Conservation (phyloP, 2,329 filamentous ascomycete genomes). For the Ascochyta fabae region DNA sequence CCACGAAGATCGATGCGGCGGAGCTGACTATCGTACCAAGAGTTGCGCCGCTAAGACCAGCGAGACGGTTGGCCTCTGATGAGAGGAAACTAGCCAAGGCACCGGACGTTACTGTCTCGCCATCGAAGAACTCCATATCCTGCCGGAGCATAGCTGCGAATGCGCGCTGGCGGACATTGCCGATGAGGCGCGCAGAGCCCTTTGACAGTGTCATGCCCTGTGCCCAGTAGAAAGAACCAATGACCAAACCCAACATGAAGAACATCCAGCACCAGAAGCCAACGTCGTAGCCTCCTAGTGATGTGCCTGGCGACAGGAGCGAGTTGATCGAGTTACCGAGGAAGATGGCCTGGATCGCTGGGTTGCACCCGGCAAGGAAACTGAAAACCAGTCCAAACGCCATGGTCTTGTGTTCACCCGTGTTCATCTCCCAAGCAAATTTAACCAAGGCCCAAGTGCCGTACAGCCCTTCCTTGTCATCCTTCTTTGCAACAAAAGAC, state of each 20-base stretch:
- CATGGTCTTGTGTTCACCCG: constrained; percentile 47
- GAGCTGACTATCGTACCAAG: constrained; percentile 87
- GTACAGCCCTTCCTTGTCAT: constrained; percentile 37
- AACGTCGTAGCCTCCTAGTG: constrained; percentile 70
- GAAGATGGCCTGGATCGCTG: constrained; percentile 66
- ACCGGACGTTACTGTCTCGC: constrained; percentile 87
- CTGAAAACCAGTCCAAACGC: constrained; percentile 51
- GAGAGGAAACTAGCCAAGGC: constrained; percentile 73
- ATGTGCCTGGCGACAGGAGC: constrained; percentile 63
- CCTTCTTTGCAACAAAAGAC: constrained; percentile 65
- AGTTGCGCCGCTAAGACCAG: constrained; percentile 85
- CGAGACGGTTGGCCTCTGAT: constrained; percentile 85
- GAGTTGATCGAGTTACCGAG: constrained; percentile 87
- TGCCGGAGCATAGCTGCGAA: constrained; percentile 84
- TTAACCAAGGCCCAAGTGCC: constrained; percentile 53
- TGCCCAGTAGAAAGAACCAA: constrained; percentile 35
- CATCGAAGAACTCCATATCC: constrained; percentile 91
- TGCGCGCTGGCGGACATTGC: constrained; percentile 79
- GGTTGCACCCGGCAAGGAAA: constrained; percentile 46
- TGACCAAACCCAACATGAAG: constrained; percentile 41
- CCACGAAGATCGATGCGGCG: constrained; percentile 75
- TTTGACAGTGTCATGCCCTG: constrained; percentile 64
- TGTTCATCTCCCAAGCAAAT: constrained; percentile 43
- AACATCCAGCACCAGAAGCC: constrained; percentile 56
- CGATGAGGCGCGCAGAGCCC: constrained; percentile 67